Percentiles rank a stretch among this genome's conserved stretches.
These are phyloP conservation scores for Skeletonema grethae DNA, from an alignment of 108 stramenopile species.

Conservation along the genomic window DNA sequence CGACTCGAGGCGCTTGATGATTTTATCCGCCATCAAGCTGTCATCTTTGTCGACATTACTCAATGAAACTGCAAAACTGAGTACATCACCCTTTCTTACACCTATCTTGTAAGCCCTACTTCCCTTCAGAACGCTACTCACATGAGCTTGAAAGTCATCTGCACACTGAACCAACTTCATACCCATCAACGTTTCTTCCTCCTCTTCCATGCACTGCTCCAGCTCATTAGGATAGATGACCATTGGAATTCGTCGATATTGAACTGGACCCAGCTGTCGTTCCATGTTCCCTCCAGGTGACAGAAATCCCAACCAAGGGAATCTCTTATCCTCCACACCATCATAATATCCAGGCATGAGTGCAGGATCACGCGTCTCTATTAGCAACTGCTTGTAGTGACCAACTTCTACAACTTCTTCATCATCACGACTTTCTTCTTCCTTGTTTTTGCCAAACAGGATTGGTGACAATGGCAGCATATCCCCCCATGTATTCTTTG, in stretches of 20 bases:
- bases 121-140: constrained; percentile 23
- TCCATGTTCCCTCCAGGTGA: background rate
- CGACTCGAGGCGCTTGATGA: constrained; percentile 45
- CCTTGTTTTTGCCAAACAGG: background rate
- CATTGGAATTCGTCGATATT: background rate
- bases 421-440: background rate
- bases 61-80: constrained; percentile 46
- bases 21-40: constrained; percentile 38
- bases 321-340: background rate
- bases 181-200: constrained; percentile 20
- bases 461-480: background rate
- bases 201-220: background rate
- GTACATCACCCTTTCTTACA: constrained; percentile 39
- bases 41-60: constrained; percentile 38
- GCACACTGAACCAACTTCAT: constrained; percentile 29
- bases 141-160: constrained; percentile 48
- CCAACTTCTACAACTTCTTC: background rate
- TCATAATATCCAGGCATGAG: background rate
- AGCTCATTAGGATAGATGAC: background rate
- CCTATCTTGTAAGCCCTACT: constrained; percentile 38
- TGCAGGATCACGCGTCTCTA: background rate
- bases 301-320: background rate
- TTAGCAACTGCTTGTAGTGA: background rate
- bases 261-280: background rate
- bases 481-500: background rate